Base-by-base conservation (phyloP, 2,329 filamentous ascomycete species). In the Colletotrichum sp. region DNA sequence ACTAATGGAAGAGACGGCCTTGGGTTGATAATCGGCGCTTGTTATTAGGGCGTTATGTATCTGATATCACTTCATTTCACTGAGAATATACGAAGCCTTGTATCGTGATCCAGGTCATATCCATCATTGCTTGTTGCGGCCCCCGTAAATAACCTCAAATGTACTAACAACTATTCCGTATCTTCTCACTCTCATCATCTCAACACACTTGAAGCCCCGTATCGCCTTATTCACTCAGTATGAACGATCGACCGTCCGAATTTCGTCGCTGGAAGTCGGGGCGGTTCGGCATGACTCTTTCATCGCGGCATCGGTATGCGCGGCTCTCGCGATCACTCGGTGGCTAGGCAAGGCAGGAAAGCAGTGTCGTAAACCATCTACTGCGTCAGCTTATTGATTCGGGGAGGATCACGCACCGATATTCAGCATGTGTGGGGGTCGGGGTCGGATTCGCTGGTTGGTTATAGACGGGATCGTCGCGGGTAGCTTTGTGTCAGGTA, bases 1-100 rank as follows among this genome's bases (percentile, higher is more conserved):
- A 74, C n/a, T 72, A 63, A 72, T 24, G 66, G 58, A 43, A 69
- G 57, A 38, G 21, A 74, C 69, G 72, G 63, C 69, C 57, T 62
- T 7, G 6, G 54, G 38, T 29, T 61, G 15, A 29, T 43, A n/a
- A 62, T 62, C 27, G 57, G 67, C 33, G 71, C 67, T 58, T 51
- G 21, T 67, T 58, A n/a, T 11, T 67, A 55, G 27, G 70, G 62
- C 68, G 71, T 63, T 63, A n/a, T n/a, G 57, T 11, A 57, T 67
- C 7, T 11, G 11, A 47, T 27, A 34, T 36, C 47, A 66, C 43
- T 33, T 66, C n/a, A 66, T 1, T 27, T n/a, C 33, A 43, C 33
- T 27, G 31, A 8, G 8, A 21, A 29, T 24, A 34, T 1, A 36
- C 31, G 54, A 33, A 9, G 31, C 12, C 18, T 24, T 61, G 8